These are phyloP conservation scores for Toxicodendron radicans DNA, from an alignment of 345 rosid genomes.

Conservation along the genomic window DNA sequence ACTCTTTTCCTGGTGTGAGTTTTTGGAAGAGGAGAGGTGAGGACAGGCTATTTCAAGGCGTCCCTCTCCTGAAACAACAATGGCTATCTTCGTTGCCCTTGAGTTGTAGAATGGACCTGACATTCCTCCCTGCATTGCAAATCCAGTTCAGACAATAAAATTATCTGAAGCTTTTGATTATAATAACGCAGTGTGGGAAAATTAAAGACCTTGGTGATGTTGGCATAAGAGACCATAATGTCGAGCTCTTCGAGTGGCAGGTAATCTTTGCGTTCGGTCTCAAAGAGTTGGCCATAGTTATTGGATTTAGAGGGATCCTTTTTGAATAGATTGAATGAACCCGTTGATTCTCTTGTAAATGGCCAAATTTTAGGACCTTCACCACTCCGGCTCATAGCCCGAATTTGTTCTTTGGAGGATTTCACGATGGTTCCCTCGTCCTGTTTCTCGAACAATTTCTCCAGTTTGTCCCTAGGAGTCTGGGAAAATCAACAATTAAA, in stretches of 20 bases:
- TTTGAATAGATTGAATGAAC: conserved; percentile 32
- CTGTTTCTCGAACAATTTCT: conserved; percentile 34
- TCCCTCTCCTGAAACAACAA: conserved; percentile 39
- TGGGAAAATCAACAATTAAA: neutral
- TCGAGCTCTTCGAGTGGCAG: conserved; percentile 29
- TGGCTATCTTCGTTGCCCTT: conserved; percentile 31
- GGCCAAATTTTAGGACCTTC: conserved; percentile 37
- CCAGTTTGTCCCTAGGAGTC: conserved; percentile 37
- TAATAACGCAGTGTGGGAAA: neutral
- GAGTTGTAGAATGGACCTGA: conserved; percentile 44
- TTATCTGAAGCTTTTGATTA: neutral
- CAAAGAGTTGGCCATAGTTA: conserved; percentile 36
- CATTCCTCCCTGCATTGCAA: conserved; percentile 35
- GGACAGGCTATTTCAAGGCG: conserved; percentile 52
- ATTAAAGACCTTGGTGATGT: conserved; percentile 36
- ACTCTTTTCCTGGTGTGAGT: neutral
- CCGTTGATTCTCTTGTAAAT: conserved; percentile 24
- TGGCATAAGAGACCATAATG: conserved; percentile 32
- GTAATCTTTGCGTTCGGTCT: conserved; percentile 25
- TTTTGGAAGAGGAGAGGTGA: conserved; percentile 14
- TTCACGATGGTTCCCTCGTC: conserved; percentile 36
- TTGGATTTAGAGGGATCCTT: conserved; percentile 33
- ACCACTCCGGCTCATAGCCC: conserved; percentile 34
- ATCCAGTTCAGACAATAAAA: neutral
- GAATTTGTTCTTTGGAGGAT: conserved; percentile 41